A percentile compares a stretch with the other conserved stretches of the same genome.
phyloP scores from a whole-genome alignment of 1,284 basidiomycete genomes.

The Ustilago shanxiensis region DNA sequence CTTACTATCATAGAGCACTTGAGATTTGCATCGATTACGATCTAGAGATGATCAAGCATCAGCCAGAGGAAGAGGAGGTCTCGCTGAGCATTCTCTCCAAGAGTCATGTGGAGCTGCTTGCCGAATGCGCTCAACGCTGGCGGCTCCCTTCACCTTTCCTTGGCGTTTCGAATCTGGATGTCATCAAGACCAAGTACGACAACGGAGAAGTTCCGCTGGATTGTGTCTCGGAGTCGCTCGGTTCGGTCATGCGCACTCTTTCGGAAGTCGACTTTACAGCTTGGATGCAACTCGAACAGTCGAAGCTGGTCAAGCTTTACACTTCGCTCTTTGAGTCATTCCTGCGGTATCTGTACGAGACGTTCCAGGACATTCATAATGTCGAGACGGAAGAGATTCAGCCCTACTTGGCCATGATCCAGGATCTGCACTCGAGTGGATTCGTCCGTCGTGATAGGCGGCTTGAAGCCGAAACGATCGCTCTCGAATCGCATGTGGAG shows the following conservation, averaged over 20 bases:
- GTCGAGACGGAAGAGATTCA: constrained; percentile 58
- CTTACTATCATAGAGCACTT: constrained; percentile 85
- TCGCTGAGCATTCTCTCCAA: constrained; percentile 90
- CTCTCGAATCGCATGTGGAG: constrained; percentile 64
- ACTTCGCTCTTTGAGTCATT: constrained; percentile 82
- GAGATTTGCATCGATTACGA: constrained; percentile 87
- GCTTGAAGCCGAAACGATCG: constrained; percentile 43
- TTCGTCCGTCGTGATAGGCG: constrained; percentile 60
- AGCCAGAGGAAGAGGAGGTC: constrained; percentile 95
- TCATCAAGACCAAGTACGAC: constrained; percentile 89
- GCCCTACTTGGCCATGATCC: constrained; percentile 53
- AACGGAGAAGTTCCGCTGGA: constrained; percentile 91
- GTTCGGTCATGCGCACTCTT: constrained; percentile 79
- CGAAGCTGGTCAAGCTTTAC: constrained; percentile 70
- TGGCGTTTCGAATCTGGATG: constrained; percentile 83
- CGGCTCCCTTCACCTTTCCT: constrained; percentile 84
- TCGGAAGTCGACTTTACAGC: constrained; percentile 75
- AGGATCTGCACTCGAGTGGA: constrained; percentile 68
- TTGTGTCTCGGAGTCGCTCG: constrained; percentile 86
- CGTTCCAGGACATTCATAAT: constrained; percentile 76
- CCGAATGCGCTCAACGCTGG: constrained; percentile 90
- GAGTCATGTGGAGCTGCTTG: constrained; percentile 83
- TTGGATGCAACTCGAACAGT: constrained; percentile 86
- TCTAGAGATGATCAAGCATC: constrained; percentile 87
- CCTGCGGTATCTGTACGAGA: constrained; percentile 85